Conservation (phyloP, 805 yeast genomes). For the Myxozyma udenii region DNA sequence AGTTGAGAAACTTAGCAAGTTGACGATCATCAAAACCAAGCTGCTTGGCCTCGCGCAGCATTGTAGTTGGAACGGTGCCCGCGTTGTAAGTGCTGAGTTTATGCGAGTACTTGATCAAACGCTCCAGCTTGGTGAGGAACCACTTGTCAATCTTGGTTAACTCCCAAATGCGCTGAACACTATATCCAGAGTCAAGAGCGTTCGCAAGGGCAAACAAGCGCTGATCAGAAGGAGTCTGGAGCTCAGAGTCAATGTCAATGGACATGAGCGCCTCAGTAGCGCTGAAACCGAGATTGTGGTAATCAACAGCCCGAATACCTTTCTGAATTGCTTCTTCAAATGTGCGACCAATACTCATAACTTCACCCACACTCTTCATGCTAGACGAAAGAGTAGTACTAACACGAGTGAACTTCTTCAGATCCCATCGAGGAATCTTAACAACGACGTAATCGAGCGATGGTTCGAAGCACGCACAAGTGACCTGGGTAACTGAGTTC, state of each 20-base stretch:
- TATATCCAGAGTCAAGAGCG: conserved; percentile 82
- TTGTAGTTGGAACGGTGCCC: conserved; percentile 54
- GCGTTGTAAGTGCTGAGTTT: conserved; percentile 37
- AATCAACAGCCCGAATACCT: conserved; percentile 94
- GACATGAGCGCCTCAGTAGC: conserved; percentile 82
- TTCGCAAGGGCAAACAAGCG: conserved; percentile 95
- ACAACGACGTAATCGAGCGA: conserved; percentile 94
- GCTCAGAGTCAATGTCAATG: conserved; percentile 86
- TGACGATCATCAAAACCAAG: conserved; percentile 96
- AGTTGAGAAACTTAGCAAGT: conserved; percentile 80
- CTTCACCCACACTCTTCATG: conserved; percentile 99
- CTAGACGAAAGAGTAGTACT: conserved; percentile 83
- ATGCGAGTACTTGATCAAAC: conserved; percentile 69
- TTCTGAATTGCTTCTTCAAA: conserved; percentile 97
- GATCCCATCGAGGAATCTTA: conserved; percentile 98
- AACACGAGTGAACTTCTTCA: conserved; percentile 91
- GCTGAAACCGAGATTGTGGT: conserved; percentile 88
- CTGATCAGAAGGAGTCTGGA: conserved; percentile 96
- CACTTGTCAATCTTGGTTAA: conserved; percentile 91
- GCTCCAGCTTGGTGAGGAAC: conserved; percentile 85
- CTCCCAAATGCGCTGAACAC: conserved; percentile 88
- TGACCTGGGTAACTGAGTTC: conserved; percentile 88
- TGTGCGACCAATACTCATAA: conserved; percentile 95
- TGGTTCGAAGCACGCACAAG: conserved; percentile 97
- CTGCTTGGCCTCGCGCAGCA: conserved; percentile 85